These are phyloP conservation scores for Rhamnella rubrinervis DNA, from an alignment of 331 rosid genomes.

Conservation along the genomic window DNA sequence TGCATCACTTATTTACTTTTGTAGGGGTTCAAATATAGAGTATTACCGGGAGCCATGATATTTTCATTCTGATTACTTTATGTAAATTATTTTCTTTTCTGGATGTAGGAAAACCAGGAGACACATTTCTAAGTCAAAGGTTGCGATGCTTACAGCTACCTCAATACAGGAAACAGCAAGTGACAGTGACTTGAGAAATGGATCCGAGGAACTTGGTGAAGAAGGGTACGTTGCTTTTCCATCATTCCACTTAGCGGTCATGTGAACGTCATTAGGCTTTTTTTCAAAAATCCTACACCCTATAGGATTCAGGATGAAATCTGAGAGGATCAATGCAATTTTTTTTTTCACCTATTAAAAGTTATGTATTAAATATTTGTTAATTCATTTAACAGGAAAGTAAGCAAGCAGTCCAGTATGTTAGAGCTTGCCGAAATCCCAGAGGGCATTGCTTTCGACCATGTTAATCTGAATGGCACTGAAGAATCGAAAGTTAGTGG, in stretches of 20 bases:
- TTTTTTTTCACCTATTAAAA: background rate
- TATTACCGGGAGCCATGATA: too few species aligned
- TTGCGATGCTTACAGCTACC: slow-evolving; percentile 29
- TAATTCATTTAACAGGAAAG: slow-evolving; percentile 25
- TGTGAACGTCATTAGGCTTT: slow-evolving; percentile 8
- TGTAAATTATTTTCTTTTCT: slow-evolving; percentile 15
- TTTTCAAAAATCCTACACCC: background rate
- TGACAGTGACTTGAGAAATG: slow-evolving; percentile 25
- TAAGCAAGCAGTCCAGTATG: slow-evolving; percentile 1
- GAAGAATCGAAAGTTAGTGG: slow-evolving; percentile 33
- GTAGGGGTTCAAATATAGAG: too few species aligned
- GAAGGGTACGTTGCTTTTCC: slow-evolving; percentile 31
- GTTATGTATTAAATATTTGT: background rate
- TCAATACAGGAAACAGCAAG: slow-evolving; percentile 24
- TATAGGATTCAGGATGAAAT: background rate
- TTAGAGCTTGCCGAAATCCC: slow-evolving; percentile 15
- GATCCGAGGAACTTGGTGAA: slow-evolving; percentile 20
- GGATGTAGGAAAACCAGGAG: slow-evolving; percentile 44
- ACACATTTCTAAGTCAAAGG: slow-evolving; percentile 33
- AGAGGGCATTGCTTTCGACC: background rate
- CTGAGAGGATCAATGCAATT: background rate
- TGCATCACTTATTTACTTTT: too few species aligned
- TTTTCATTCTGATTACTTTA: too few species aligned
- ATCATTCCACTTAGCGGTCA: background rate
- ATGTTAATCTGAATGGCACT: slow-evolving; percentile 5